phyloP scores from a whole-genome alignment of 306 rosid genomes.

The Sicyos edulis region DNA sequence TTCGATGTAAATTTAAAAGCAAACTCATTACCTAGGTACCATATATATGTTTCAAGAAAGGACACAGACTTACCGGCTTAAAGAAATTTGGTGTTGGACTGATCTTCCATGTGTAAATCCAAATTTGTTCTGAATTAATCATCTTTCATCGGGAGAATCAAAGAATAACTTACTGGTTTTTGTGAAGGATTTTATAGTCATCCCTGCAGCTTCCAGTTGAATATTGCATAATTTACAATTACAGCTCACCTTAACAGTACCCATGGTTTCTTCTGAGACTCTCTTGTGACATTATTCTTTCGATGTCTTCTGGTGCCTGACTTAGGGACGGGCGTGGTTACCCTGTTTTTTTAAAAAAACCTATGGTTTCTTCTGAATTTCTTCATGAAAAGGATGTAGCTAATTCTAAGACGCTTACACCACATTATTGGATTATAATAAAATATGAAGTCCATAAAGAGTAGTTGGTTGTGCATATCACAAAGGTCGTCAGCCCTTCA shows the following conservation, averaged over 20 bases:
- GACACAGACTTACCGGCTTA: neutral
- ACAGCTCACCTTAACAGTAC: neutral
- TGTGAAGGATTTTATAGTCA: constrained; percentile 1
- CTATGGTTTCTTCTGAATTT: neutral
- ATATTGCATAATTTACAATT: neutral
- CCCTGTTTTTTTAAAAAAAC: too few species aligned
- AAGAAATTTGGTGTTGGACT: neutral
- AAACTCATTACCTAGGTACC: constrained; percentile 1
- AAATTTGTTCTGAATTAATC: neutral
- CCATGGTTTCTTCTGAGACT: too few species aligned
- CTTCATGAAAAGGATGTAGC: neutral
- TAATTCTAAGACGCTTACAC: neutral
- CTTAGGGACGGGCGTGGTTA: too few species aligned
- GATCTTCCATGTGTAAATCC: too few species aligned
- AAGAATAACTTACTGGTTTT: neutral
- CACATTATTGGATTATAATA: neutral
- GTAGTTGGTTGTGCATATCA: constrained; percentile 2
- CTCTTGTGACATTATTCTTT: too few species aligned
- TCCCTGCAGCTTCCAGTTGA: constrained; percentile 4
- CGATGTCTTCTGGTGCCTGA: too few species aligned
- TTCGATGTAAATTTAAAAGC: constrained; percentile 1
- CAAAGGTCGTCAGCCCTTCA: neutral
- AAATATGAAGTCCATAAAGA: neutral
- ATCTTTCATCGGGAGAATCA: neutral
- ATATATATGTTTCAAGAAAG: constrained; percentile 5